These are phyloP conservation scores for Phylloporus gajari DNA, from an alignment of 1,284 basidiomycete species.

Conservation along the genomic window DNA sequence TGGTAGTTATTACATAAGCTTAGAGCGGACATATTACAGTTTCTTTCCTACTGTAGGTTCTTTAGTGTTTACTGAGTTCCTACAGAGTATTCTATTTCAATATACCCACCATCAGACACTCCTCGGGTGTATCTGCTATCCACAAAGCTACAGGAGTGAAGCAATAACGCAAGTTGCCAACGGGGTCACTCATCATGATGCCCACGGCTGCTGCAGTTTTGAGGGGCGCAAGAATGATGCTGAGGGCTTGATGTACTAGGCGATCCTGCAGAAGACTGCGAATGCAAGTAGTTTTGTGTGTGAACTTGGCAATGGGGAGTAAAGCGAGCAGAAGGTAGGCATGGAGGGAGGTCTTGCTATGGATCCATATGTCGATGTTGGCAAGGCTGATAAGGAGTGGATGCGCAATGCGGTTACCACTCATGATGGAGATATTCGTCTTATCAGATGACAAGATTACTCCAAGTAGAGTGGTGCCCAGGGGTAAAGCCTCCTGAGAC, in stretches of 20 bases:
- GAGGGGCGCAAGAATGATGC: conserved; percentile 41
- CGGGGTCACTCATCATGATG: conserved; percentile 42
- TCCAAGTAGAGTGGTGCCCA: neutral
- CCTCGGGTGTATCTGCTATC: conserved; percentile 19
- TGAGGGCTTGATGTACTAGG: conserved; percentile 43
- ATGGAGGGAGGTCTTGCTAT: conserved; percentile 42
- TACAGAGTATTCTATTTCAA: too few relatives aligned
- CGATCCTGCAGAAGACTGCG: conserved; percentile 17
- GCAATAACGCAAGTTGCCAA: conserved; percentile 26
- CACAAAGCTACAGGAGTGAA: conserved; percentile 14
- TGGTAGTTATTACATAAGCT: too few relatives aligned
- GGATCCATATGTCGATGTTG: conserved; percentile 37
- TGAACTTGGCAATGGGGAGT: conserved; percentile 38
- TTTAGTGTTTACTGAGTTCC: too few relatives aligned
- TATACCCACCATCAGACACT: conserved; percentile 6
- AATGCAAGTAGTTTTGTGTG: conserved; percentile 7
- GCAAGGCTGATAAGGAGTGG: conserved; percentile 47
- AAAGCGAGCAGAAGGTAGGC: conserved; percentile 36
- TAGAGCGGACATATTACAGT: too few relatives aligned
- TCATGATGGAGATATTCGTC: conserved; percentile 18
- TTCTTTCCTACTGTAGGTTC: too few relatives aligned
- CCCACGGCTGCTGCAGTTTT: conserved; percentile 42
- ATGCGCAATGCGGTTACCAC: conserved; percentile 42
- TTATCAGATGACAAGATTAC: conserved; percentile 3
- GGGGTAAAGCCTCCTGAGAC: neutral